Evolutionary conservation across 257 asterid genomes (phyloP).

Genomic region (Agastache rugosa): DNA sequence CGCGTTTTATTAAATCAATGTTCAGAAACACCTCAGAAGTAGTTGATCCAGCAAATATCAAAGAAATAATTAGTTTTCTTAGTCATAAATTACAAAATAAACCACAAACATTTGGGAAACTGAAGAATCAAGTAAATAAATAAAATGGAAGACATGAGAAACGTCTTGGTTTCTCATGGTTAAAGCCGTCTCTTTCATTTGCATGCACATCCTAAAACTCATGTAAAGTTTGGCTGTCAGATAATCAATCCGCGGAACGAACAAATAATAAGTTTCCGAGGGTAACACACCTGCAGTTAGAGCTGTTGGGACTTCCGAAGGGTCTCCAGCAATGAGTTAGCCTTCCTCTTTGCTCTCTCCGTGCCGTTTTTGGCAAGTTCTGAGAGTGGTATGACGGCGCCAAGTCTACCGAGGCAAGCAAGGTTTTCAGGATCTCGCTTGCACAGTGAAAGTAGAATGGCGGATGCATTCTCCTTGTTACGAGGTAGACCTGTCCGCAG

Average conservation of each 20-base stretch:
- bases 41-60: conserved; percentile 20
- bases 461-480: conserved; percentile 73
- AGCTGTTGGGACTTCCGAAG: conserved; percentile 58
- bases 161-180: conserved; percentile 48
- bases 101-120: conserved; percentile 38
- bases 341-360: conserved; percentile 89
- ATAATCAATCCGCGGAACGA: conserved; percentile 42
- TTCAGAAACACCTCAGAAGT: conserved; percentile 5
- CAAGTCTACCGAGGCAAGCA: conserved; percentile 72
- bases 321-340: conserved; percentile 76
- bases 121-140: conserved; percentile 45
- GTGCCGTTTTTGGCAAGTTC: conserved; percentile 80
- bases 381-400: conserved; percentile 68
- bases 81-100: conserved; percentile 42
- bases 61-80: conserved; percentile 29
- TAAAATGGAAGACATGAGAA: conserved; percentile 46
- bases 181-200: conserved; percentile 31
- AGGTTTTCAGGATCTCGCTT: conserved; percentile 73
- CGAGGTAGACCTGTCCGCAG: conserved; percentile 75
- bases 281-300: conserved; percentile 39
- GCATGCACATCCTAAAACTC: conserved; percentile 58
- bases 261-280: conserved; percentile 23
- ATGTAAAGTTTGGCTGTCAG: conserved; percentile 48
- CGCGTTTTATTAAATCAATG: conserved; percentile 36
- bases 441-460: conserved; percentile 80